These are phyloP conservation scores for Amanita subjunquillea DNA, from an alignment of 768 basidiomycete genomes.

Conservation along the genomic window DNA sequence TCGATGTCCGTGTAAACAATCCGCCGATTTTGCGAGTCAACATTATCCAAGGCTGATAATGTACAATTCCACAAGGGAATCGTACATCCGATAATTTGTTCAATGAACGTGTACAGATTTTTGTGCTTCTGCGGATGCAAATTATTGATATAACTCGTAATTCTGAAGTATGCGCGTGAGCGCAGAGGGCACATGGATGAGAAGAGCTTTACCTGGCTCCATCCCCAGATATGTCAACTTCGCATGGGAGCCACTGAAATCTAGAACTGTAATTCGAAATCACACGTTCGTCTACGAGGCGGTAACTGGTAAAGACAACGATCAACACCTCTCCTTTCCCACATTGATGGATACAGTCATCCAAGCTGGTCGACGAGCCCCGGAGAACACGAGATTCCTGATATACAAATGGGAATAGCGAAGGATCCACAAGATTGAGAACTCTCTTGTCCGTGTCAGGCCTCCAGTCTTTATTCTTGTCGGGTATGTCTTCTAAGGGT, in stretches of 20 bases:
- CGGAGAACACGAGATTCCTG: neutral
- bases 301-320: no score
- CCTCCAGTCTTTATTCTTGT: neutral
- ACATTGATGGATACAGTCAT: neutral
- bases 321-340: neutral
- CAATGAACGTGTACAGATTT: no score
- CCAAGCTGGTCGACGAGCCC: neutral
- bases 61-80: neutral
- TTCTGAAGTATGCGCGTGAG: no score
- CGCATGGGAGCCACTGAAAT: conserved; percentile 1
- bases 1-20: no score
- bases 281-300: no score
- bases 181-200: no score
- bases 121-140: no score
- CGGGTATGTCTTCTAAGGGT: neutral
- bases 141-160: no score
- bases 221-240: neutral
- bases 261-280: neutral
- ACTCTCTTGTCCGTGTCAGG: neutral
- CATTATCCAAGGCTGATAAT: no score
- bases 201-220: no score
- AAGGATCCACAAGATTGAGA: conserved; percentile 1
- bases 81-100: neutral
- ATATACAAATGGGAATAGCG: neutral
- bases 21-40: no score